A percentile compares a stretch with the other conserved stretches of the same genome.
Conservation (phyloP, 345 rosid species). For the Reutealis trisperma region DNA sequence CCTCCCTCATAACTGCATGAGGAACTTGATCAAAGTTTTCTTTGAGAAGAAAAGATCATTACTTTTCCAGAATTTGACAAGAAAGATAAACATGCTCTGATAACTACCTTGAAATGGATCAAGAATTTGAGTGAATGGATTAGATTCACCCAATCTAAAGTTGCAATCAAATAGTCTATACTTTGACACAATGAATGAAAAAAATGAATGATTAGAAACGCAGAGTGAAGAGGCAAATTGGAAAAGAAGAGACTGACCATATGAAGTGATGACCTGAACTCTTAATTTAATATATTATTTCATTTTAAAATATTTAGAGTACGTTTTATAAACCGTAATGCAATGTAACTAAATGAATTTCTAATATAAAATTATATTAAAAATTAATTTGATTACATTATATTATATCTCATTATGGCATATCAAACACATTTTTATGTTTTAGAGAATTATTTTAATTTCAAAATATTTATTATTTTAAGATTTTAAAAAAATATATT, state of each 20-base stretch:
- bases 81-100: neutral
- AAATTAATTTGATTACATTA: too few species aligned
- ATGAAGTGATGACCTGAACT: conserved; percentile 8
- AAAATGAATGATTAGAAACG: neutral
- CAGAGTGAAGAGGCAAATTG: neutral
- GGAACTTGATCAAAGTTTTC: neutral
- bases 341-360: too few species aligned
- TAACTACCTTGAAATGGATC: neutral
- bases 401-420: too few species aligned
- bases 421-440: too few species aligned
- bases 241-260: conserved; percentile 16
- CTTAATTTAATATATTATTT: too few species aligned
- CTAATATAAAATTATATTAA: too few species aligned
- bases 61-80: neutral
- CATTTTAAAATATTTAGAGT: too few species aligned
- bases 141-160: neutral
- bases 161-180: neutral
- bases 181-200: neutral
- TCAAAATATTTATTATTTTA: too few species aligned
- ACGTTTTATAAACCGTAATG: too few species aligned
- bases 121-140: neutral
- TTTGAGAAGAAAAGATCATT: neutral
- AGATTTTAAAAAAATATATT: too few species aligned
- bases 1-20: neutral
- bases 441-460: too few species aligned